Base-by-base conservation (phyloP, 192 early-diverging fungal genomes). In the Powellomyces hirtus region DNA sequence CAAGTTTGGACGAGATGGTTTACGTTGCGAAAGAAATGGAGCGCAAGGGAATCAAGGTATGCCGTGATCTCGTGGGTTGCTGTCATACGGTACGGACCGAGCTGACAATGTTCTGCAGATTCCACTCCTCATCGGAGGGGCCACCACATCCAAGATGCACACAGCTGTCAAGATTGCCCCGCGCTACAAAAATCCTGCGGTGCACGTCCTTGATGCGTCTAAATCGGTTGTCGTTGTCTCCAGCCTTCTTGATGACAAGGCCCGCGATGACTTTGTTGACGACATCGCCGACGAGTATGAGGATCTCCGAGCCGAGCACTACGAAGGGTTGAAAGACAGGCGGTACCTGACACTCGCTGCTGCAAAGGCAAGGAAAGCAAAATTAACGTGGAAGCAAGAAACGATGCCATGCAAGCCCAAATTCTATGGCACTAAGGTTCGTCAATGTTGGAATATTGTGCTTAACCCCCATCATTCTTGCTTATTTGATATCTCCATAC, bases 121-220 rank as follows among this genome's bases (percentile, higher is more conserved):
- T 24, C 95, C 95, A 18, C 80, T 97, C 71, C 74, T 97, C 24
- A 94, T 97, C 65, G 95, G 95, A 57, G 95, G 95, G 33, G 95
- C 95, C 1, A 97, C 95, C 0, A 97, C 95, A 1, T 92, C 89
- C 64, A 96, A 95, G 77, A 94, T 94, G 61, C 95, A 97, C 77
- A 96, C 95, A 0, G 95, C 95, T 1, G 95, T 97, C 31, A 97
- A 97, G 77, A 95, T 97, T 68, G 89, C 93, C 0, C 95, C 95
- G 24, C 86, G 92, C 35, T 97, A 97, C 78, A 67, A 75, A 13
- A 51, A 75, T 34, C 91, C 95, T 0, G 91, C 89, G 10, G 81
- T 97, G 37, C 93, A 97, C 59, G 88, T 91, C 2, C 77, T 97
- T 24, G 95, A 97, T 76, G 95, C 95, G 1, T 96, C 94, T 61